Base-by-base conservation (phyloP, 1,284 basidiomycete species). In the Marasmius sp. region DNA sequence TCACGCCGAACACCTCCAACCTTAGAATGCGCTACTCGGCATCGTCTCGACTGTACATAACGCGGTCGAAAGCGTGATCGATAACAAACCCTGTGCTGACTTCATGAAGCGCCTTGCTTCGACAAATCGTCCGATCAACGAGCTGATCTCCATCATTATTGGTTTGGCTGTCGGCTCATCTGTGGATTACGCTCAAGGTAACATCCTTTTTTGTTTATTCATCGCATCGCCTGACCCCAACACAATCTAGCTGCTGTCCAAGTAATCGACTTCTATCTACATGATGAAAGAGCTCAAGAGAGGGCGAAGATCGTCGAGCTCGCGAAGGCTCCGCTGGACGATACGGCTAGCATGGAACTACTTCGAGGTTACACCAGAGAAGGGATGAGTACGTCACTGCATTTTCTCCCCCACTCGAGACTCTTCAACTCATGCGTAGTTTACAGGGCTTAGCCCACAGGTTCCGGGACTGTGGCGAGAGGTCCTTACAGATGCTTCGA, bases 211-310 rank as follows among this genome's bases (percentile, higher is more conserved):
- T 37, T 34, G 4, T 34, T 7, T 7, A 57, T 8, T 14, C 27
- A 5, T 2, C 27, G 27, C 27, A 27, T 16, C 14, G 8, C 45
- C 54, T 52, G 18, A 18, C 6, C 12, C 38, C 18, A 33, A 60
- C 33, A 37, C n/a, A 6, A 22, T 11, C 8, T 59, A 71, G 75
- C 72, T 27, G 73, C 76, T 61, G 70, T 76, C 43, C 77, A 85
- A 43, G 79, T 85, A 20, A 72, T 88, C 57, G 81, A 87, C 67
- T 86, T 85, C 69, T 88, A 84, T 71, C 70, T 88, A 27, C 79
- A 81, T 47, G 78, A 79, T 12, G 69, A 69, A 27, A 76, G 74
- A 18, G 69, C 69, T 10, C 67, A 72, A 50, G 78, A 84, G 63
- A 71, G 76, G 12, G 72, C 68, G 0, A 71, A 79, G 41, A 79